Evolutionary conservation across 352 stramenopile species (phyloP), one percentile per base, ranked within the genome.

Genomic region (Phytophthora idaei): DNA sequence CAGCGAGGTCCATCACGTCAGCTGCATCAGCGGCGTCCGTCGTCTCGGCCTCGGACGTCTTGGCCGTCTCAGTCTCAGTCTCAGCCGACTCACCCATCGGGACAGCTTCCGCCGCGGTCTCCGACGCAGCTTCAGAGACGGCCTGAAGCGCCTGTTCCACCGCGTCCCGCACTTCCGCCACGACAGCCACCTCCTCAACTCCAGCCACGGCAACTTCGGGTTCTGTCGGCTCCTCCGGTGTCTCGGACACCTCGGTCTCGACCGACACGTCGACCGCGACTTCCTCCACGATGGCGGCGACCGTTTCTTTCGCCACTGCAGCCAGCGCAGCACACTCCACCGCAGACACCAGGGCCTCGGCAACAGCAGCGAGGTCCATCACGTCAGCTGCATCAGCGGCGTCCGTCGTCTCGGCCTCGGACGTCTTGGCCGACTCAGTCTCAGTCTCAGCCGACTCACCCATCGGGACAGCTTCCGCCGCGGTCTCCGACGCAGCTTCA

Each of bases 81-180:
- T 45, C 21, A 3, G 8, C 28, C 25, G 15, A 1, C 12, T 55
- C 29, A 17, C 11, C 6, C 11, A 5, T 37, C 4, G 17, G 7
- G 25, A 7, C 21, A 2, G 15, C 34, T 15, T 56, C 57, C 9
- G 25, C 17, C 15, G 11, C 34, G 8, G 27, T 46, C 14, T 48
- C 49, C 28, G 31, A 45, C 4, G 37, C 31, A 63, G 25, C 56
- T 28, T 54, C 15, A 2, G 48, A 59, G 36, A 54, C 27, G 29
- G 9, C 46, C 36, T 34, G 25, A 57, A 57, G 36, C 10, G 15
- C 56, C n/a, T 55, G 31, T 45, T 29, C 44, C 45, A 54, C 47
- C n/a, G 44, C 55, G 17, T 55, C 31, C 7, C 47, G 45, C 44
- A 55, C 45, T 55, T 54, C 56, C 8, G 32, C 32, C 5, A 50